phyloP scores from a whole-genome alignment of 2,329 filamentous ascomycete genomes.

The Colletotrichum falcatum region DNA sequence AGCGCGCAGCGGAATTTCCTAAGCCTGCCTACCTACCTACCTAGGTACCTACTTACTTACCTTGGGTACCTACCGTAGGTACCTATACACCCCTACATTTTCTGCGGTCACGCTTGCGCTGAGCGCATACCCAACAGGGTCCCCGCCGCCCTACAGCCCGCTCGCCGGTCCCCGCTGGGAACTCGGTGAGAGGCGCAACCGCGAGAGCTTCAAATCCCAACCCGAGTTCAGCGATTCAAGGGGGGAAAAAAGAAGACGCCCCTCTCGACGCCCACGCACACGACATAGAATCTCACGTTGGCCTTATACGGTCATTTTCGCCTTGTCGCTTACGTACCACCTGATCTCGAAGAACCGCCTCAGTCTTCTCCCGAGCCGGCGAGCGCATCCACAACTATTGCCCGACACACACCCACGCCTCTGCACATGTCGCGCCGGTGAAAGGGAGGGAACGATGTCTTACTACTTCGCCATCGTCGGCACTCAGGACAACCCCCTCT shows the following conservation, averaged over 20 bases:
- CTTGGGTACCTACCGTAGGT: no score
- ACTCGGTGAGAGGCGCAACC: constrained; percentile 16
- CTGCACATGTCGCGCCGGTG: constrained; percentile 13
- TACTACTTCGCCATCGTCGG: constrained; percentile 99
- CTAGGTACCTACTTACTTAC: no score
- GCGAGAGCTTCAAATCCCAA: constrained; percentile 8
- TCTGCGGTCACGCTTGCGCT: neutral
- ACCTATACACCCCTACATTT: neutral
- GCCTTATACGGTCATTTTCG: neutral
- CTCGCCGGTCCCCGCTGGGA: constrained; percentile 8
- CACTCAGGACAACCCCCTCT: constrained; percentile 94
- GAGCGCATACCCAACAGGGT: neutral
- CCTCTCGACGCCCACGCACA: neutral
- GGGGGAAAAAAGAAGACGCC: neutral
- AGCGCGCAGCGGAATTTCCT: constrained; percentile 33
- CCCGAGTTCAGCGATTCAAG: neutral
- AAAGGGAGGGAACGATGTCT: constrained; percentile 73
- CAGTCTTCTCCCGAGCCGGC: neutral
- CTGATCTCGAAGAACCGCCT: neutral
- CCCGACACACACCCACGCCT: neutral
- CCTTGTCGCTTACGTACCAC: neutral
- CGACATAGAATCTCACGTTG: no score
- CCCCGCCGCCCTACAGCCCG: constrained; percentile 20
- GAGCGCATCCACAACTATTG: neutral
- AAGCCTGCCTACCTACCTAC: neutral